Evolutionary conservation across 2,329 filamentous ascomycete species (phyloP).

Genomic region (Colletotrichum sp.): DNA sequence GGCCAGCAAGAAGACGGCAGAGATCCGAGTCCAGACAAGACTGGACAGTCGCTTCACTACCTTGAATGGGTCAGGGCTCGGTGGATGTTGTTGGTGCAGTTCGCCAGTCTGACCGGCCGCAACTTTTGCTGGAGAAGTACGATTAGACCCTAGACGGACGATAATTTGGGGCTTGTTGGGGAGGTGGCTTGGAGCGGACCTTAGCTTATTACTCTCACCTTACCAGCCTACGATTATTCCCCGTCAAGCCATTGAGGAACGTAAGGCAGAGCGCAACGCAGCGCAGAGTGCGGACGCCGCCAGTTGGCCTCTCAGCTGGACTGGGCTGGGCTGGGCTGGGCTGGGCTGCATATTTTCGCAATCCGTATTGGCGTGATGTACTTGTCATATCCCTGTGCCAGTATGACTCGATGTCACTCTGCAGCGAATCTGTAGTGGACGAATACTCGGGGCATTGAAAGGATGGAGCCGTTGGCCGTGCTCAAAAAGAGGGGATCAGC

Average conservation of each 20-base stretch:
- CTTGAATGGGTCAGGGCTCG: background rate
- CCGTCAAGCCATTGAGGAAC: background rate
- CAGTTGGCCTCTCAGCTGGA: background rate
- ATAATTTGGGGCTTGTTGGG: conserved; percentile 22
- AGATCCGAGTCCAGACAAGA: background rate
- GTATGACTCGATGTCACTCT: background rate
- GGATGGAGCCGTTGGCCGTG: background rate
- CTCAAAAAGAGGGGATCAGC: conserved; percentile 1
- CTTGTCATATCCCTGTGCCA: background rate
- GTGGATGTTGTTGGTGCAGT: background rate
- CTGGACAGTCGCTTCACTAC: background rate
- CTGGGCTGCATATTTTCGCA: background rate
- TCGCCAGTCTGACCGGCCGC: background rate
- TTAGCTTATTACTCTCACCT: background rate
- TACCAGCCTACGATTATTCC: background rate
- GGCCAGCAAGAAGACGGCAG: background rate
- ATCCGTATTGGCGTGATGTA: background rate
- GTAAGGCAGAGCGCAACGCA: background rate
- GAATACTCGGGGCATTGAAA: background rate
- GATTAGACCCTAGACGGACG: conserved; percentile 9
- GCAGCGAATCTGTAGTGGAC: background rate
- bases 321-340: background rate
- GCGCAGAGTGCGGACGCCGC: background rate
- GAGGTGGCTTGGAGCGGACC: conserved; percentile 8
- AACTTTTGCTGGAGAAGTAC: conserved; percentile 6